Base-by-base conservation (phyloP, 257 asterid species). In the Salvia splendens region DNA sequence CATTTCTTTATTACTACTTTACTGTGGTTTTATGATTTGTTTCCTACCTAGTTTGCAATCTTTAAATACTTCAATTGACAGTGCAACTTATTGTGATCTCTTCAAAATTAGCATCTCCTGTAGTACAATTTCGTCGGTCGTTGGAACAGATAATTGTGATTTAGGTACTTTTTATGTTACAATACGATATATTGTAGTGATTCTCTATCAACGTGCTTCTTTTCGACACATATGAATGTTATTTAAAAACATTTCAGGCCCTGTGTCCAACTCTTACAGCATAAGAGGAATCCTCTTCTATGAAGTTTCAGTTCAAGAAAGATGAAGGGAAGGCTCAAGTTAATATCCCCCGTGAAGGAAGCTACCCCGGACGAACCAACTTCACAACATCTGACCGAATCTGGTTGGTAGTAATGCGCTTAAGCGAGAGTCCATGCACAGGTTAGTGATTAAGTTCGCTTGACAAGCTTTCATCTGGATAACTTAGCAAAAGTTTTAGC, bases 371-470 rank as follows among this genome's bases (percentile, higher is more conserved):
- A 74, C 75, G 87, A 82, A 68, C 76, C 81, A 49, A 79, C 79
- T 67, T 84, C 88, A 51, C 92, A 80, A 54, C 79, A 81, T 70
- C 71, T 74, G 76, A 82, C 86, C 71, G 92, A 81, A 80, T 80
- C 91, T 33, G 85, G 90, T 75, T 82, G 67, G 85, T 88, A 8
- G 87, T 89, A 28, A 80, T 77, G 36, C 79, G 91, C 61, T 86
- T 75, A 89, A 86, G 74, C 89, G 96, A 14, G 96, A 14, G 80
- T 89, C 40, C 91, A 83, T 77, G 85, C 86, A 61, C 96, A 89
- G 96, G 96, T 89, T 75, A 68, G 82, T 35, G 65, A 70, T 12
- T 51, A 55, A 46, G 45, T 71, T 42, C 41, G 11, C 14, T 72
- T 58, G 47, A 51, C 35, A 61, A 72, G 56, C 66, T 30, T 55